Conservation (phyloP, 2,329 filamentous ascomycete genomes). For the Lomentospora prolificans region DNA sequence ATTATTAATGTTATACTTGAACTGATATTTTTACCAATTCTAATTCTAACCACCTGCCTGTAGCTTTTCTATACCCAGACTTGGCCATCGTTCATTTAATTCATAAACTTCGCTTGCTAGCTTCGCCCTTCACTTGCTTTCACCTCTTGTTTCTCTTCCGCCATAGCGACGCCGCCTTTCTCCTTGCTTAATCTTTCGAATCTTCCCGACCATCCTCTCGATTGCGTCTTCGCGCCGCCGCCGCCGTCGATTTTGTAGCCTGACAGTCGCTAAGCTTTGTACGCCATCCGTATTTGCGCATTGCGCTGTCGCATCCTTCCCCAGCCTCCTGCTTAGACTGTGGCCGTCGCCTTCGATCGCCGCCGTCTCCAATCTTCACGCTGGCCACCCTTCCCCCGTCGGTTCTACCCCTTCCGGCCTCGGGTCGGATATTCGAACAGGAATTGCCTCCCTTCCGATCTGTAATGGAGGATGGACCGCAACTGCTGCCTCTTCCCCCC, state of each 20-base stretch:
- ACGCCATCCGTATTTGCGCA: too few relatives aligned
- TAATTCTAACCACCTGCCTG: neutral
- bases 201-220: too few relatives aligned
- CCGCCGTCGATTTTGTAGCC: too few relatives aligned
- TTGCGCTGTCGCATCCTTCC: neutral
- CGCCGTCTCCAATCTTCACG: neutral
- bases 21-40: neutral
- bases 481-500: constrained; percentile 26
- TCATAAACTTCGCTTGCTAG: too few relatives aligned
- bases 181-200: too few relatives aligned
- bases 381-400: neutral
- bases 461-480: constrained; percentile 37
- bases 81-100: too few relatives aligned
- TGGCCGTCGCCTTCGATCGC: neutral
- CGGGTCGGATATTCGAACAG: neutral
- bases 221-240: too few relatives aligned
- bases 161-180: too few relatives aligned
- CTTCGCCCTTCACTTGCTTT: too few relatives aligned
- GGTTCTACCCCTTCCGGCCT: neutral
- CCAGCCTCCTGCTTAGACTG: neutral
- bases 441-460: constrained; percentile 5
- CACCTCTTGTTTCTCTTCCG: too few relatives aligned
- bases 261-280: too few relatives aligned
- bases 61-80: neutral
- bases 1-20: neutral